These are phyloP conservation scores for Aspergillus unguis DNA, from an alignment of 2,329 filamentous ascomycete species.

Conservation along the genomic window DNA sequence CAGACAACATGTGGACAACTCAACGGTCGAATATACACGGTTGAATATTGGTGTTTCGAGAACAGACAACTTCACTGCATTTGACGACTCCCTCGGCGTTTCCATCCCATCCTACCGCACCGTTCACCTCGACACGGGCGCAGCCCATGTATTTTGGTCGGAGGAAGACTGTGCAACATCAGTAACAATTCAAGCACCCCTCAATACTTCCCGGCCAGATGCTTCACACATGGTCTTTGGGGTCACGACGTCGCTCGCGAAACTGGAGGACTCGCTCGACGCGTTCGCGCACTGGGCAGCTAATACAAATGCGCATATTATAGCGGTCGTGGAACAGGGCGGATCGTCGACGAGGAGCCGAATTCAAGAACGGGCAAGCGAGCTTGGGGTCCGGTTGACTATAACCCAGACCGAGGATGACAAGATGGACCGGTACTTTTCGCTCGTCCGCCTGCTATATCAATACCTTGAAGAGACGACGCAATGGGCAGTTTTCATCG, in stretches of 20 bases:
- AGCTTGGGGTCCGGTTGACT: conserved; percentile 39
- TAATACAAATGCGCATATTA: conserved; percentile 46
- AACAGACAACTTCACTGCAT: conserved; percentile 19
- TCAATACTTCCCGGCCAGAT: conserved; percentile 27
- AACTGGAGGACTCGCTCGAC: conserved; percentile 47
- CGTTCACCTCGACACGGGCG: conserved; percentile 21
- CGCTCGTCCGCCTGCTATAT: conserved; percentile 47
- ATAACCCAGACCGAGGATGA: conserved; percentile 20
- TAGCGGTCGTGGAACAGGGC: conserved; percentile 46
- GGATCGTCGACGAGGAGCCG: conserved; percentile 17
- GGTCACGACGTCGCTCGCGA: conserved; percentile 49
- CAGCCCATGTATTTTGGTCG: conserved; percentile 15
- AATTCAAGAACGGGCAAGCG: conserved; percentile 21
- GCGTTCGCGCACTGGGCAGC: conserved; percentile 54
- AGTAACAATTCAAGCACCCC: conserved; percentile 19
- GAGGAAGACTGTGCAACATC: conserved; percentile 14
- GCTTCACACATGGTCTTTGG: conserved; percentile 51
- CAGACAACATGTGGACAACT: conserved; percentile 14
- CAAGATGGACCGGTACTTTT: conserved; percentile 51
- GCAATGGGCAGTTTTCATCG: conserved; percentile 53
- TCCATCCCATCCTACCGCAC: conserved; percentile 15
- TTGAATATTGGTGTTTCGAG: conserved; percentile 17
- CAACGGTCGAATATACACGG: conserved; percentile 16
- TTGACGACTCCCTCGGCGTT: conserved; percentile 13
- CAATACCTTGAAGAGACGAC: conserved; percentile 38